These are phyloP conservation scores for Mycena albidolilacea DNA, from an alignment of 768 basidiomycete genomes.

Conservation along the genomic window DNA sequence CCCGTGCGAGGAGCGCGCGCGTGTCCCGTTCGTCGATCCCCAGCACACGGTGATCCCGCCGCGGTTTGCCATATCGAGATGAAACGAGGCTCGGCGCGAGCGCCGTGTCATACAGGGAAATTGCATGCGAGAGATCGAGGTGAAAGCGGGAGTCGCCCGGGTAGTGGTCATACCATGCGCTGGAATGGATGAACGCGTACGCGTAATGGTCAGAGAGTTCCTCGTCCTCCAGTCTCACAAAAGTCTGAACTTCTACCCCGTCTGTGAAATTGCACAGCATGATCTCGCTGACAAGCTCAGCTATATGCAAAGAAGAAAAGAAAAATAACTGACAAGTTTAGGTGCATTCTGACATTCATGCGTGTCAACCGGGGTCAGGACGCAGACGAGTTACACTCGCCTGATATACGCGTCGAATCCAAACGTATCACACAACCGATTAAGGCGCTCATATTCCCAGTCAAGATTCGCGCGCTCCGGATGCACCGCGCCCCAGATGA, in stretches of 20 bases:
- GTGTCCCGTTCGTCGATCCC: constrained; percentile 50
- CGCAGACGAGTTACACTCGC: constrained; percentile 39
- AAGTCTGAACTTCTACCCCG: constrained; percentile 56
- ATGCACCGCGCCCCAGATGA: constrained; percentile 48
- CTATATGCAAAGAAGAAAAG: not conserved
- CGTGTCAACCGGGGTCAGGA: constrained; percentile 15
- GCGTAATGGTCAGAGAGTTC: constrained; percentile 10
- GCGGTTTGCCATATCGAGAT: constrained; percentile 46
- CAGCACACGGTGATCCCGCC: constrained; percentile 53
- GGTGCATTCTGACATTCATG: constrained; percentile 56
- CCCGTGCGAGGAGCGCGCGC: constrained; percentile 44
- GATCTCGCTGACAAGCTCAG: constrained; percentile 55
- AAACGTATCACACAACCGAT: constrained; percentile 54
- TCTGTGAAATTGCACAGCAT: constrained; percentile 63
- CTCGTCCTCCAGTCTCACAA: constrained; percentile 48
- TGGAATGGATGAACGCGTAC: constrained; percentile 48
- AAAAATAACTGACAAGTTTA: constrained; percentile 58
- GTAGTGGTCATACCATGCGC: constrained; percentile 57
- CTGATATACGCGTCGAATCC: constrained; percentile 65
- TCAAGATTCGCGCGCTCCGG: constrained; percentile 25
- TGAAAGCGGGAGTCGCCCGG: constrained; percentile 62
- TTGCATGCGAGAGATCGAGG: constrained; percentile 56
- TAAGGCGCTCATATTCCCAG: constrained; percentile 55
- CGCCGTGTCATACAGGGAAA: constrained; percentile 60
- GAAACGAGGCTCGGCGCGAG: constrained; percentile 55